A percentile compares a stretch with the other conserved stretches of the same genome.
Evolutionary conservation across 352 stramenopile species (phyloP).

Genomic region (Phytopythium boreale): DNA sequence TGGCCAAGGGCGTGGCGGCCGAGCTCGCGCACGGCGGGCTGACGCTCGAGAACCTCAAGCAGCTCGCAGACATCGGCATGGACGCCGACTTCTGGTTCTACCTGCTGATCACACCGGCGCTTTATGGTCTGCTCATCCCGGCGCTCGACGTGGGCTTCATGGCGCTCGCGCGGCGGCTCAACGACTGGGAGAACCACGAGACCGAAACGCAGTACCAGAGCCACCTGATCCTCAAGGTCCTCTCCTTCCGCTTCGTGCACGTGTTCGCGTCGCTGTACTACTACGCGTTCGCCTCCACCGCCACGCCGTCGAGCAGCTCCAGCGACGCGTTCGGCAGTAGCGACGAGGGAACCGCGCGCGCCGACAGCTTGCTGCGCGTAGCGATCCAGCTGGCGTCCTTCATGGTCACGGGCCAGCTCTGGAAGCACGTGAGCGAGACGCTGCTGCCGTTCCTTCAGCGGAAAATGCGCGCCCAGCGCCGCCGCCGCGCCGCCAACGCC

Average conservation of each 20-base stretch:
- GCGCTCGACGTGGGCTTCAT: slow-evolving; percentile 85
- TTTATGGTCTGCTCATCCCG: slow-evolving; percentile 86
- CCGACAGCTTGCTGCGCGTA: slow-evolving; percentile 83
- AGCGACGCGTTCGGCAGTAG: background rate
- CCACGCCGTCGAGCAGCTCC: slow-evolving; percentile 3
- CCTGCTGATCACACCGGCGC: slow-evolving; percentile 75
- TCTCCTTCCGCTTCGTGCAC: slow-evolving; percentile 97
- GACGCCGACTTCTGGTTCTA: slow-evolving; percentile 85
- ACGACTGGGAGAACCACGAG: slow-evolving; percentile 92
- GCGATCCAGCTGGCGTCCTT: slow-evolving; percentile 92
- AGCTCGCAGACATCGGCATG: slow-evolving; percentile 56
- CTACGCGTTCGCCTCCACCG: slow-evolving; percentile 84
- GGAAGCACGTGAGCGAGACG: slow-evolving; percentile 92
- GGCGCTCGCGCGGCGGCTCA: slow-evolving; percentile 83
- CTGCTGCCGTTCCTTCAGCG: slow-evolving; percentile 74
- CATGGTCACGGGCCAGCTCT: slow-evolving; percentile 92
- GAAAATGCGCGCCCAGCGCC: slow-evolving; percentile 35
- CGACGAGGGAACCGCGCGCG: slow-evolving; percentile 1
- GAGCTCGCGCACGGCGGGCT: slow-evolving; percentile 39
- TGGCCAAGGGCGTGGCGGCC: slow-evolving; percentile 45
- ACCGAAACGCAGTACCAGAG: slow-evolving; percentile 86
- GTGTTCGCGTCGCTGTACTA: slow-evolving; percentile 97
- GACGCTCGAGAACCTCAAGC: slow-evolving; percentile 55
- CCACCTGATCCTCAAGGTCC: slow-evolving; percentile 97
- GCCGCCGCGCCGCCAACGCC: slow-evolving; percentile 55